Conservation (phyloP, 495 filamentous ascomycete genomes). For the Evansstolkia leycettana region DNA sequence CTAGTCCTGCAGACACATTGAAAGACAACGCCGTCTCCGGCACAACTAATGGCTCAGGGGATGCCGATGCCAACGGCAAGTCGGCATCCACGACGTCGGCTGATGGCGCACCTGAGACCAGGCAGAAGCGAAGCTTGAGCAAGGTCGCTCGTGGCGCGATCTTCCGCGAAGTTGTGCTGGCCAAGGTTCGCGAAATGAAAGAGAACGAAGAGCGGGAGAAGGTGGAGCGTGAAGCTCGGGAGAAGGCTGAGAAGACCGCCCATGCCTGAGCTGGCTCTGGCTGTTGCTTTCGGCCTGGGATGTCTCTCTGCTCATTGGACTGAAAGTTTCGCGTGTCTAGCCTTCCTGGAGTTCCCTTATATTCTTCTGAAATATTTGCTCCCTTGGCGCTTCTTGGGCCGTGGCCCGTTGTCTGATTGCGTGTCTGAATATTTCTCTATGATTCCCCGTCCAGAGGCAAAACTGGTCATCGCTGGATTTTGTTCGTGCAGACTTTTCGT, state of each 20-base stretch:
- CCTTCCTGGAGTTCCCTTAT: not conserved
- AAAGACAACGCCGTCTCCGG: conserved; percentile 8
- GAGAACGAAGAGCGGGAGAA: conserved; percentile 64
- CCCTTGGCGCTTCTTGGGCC: not conserved
- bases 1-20: conserved; percentile 38
- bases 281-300: not conserved
- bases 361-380: conserved; percentile 1
- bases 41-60: conserved; percentile 7
- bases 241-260: conserved; percentile 25
- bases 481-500: no score
- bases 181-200: conserved; percentile 91
- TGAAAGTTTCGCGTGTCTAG: no score
- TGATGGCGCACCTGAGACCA: conserved; percentile 11
- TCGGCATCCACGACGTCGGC: conserved; percentile 6
- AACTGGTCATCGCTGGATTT: not conserved
- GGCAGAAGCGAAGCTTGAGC: conserved; percentile 57
- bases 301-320: conserved; percentile 2
- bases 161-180: conserved; percentile 93
- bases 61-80: conserved; percentile 11
- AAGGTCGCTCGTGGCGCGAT: conserved; percentile 79
- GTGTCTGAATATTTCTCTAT: conserved; percentile 4
- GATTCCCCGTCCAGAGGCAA: conserved; percentile 15
- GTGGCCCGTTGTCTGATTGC: not conserved
- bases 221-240: conserved; percentile 41
- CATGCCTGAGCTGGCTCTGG: conserved; percentile 9